These are phyloP conservation scores for Ceriops zippeliana DNA, from an alignment of 345 rosid genomes.

Conservation along the genomic window DNA sequence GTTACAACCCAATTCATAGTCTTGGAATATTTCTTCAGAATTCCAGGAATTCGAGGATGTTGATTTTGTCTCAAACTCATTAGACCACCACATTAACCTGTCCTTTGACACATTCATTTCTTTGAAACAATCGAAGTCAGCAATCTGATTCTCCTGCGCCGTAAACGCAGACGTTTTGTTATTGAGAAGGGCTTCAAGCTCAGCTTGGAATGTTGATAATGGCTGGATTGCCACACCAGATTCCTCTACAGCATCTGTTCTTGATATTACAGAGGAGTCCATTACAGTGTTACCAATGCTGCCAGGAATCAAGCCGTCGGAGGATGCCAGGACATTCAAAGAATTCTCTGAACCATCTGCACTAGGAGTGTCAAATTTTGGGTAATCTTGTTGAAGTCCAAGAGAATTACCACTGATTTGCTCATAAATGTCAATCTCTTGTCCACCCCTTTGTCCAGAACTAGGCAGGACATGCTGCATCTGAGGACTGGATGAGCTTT, in stretches of 20 bases:
- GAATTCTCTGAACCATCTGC: conserved; percentile 20
- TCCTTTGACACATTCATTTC: conserved; percentile 40
- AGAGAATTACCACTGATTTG: conserved; percentile 13
- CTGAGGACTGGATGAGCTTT: neutral
- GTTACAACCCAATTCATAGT: conserved; percentile 53
- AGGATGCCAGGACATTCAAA: conserved; percentile 14
- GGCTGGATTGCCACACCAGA: conserved; percentile 12
- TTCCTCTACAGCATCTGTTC: conserved; percentile 7
- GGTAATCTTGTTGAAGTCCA: conserved; percentile 19
- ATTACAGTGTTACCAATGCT: conserved; percentile 2
- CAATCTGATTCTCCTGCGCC: conserved; percentile 37
- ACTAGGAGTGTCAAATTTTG: conserved; percentile 15
- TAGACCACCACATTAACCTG: conserved; percentile 61
- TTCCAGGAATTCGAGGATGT: conserved; percentile 67
- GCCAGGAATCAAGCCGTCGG: conserved; percentile 7
- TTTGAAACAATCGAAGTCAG: conserved; percentile 54
- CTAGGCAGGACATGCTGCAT: neutral
- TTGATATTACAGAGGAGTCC: conserved; percentile 5
- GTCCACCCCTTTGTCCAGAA: neutral
- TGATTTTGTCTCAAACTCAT: conserved; percentile 51
- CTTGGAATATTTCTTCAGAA: conserved; percentile 53
- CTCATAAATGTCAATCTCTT: neutral
- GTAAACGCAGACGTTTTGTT: conserved; percentile 21
- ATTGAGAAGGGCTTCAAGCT: conserved; percentile 35
- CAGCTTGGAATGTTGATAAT: conserved; percentile 30